Evolutionary conservation across 371 early-diverging fungal genomes (phyloP), one percentile per base, ranked within the genome.

Genomic region (Enterospora canceri): DNA sequence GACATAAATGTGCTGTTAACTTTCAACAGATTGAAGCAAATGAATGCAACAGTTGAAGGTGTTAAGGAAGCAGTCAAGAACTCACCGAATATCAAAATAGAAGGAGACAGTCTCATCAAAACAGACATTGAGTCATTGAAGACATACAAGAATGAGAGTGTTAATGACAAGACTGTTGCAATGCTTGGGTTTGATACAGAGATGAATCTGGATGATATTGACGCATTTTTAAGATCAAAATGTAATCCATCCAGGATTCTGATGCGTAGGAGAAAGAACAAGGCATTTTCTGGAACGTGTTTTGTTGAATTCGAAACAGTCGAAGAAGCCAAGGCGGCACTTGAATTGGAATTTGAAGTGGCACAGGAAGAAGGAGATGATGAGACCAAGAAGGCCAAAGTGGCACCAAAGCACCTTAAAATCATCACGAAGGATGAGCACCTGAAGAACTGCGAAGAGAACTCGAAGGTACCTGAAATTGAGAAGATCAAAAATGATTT

Each of bases 231-330:
- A 29, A 18, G n/a, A 0, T 32, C 55, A 53, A 34, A 60, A 56
- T 31, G 57, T 5, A 47, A 1, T 12, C 76, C 72, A 0, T 59
- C 60, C 0, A 34, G 71, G 30, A 73, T 80, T 21, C 46, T 63
- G 55, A 72, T 77, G 72, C 54, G 78, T 62, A 70, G 56, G 33
- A 65, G 69, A 24, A 71, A 70, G 33, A 56, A 58, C 18, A 74
- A 75, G 62, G 65, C 58, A 29, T 78, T 78, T 62, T 75, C 31
- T 57, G 78, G 78, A 48, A 62, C 68, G 0, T 65, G 79, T 47
- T 71, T 76, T 50, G 72, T 76, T 32, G 78, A 80, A 53, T 63
- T 76, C 31, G 33, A 33, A 29, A 35, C 49, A 24, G 58, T 66
- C 55, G 76, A 72, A 40, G 80, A 76, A 24, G 65, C 67, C 0